Base-by-base conservation (phyloP, 306 rosid species). In the Betula pendula region DNA sequence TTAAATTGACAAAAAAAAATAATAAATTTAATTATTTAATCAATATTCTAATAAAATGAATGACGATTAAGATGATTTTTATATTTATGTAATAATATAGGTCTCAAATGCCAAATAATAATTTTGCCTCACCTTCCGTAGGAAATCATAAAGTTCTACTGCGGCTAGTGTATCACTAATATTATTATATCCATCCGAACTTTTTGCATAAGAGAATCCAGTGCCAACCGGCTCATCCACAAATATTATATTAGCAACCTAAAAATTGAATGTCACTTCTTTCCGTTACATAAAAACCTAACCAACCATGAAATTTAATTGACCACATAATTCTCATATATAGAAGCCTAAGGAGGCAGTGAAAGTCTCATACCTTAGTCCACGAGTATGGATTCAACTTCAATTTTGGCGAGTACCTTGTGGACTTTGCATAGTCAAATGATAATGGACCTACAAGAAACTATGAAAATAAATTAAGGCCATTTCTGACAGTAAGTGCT, bases 211-310 rank as follows among this genome's bases (percentile, higher is more conserved):
- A 0, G 84, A 81, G 77, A 60, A 81, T 40, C 84, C 84, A 4
- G 84, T 70, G 52, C 84, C 81, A 5, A 81, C 80, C 0, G 84
- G 84, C 20, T 80, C 73, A 43, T 81, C 84, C 27, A 81, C 3
- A 31, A 70, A 81, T 45, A 81, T 58, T 19, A 81, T 75, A 55
- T 59, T 81, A 12, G 84, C 84, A 42, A 70, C 73, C 81, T 76
- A 22, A n/a, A 63, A 70, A 1, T 13, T 50, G 0, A 15, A 44
- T 51, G 62, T 1, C 29, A 55, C 62, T 55, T 55, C 56, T 51
- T 19, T 51, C 20, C n/a, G 2, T 19, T 6, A 42, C 1, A 52
- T n/a, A 52, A 52, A n/a, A 2, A n/a, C 59, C 25, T 19, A 19
- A 19, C 24, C 59, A 52, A 52, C 59, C 8, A 52, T 52, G 25